Evolutionary conservation across 1,284 basidiomycete species (phyloP).

Genomic region (Apiotrichum gamsii): DNA sequence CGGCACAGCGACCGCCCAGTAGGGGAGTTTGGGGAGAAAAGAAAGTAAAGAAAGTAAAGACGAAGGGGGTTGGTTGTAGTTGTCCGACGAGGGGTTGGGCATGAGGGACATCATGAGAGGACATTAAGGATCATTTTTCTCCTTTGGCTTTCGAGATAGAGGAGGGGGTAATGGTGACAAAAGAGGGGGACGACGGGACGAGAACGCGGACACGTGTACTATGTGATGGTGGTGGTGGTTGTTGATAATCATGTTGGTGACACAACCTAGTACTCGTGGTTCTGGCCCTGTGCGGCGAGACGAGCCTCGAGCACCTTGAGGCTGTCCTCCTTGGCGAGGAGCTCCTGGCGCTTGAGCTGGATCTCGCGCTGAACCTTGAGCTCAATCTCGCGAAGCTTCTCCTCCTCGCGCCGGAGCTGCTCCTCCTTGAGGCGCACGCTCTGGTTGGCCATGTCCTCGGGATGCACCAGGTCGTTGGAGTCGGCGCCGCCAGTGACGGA

Average conservation of each 20-base stretch:
- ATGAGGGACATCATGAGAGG: slow-evolving; percentile 6
- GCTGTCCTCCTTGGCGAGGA: slow-evolving; percentile 82
- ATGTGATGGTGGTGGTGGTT: slow-evolving; percentile 64
- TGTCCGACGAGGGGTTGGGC: background rate
- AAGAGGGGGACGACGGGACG: background rate
- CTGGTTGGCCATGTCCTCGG: slow-evolving; percentile 94
- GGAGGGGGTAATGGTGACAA: background rate
- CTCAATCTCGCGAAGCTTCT: slow-evolving; percentile 98
- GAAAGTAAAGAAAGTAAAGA: background rate
- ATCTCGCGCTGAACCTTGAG: slow-evolving; percentile 98
- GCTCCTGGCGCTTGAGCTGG: slow-evolving; percentile 95
- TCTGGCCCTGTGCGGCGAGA: slow-evolving; percentile 22
- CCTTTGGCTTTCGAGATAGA: background rate
- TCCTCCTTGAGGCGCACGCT: slow-evolving; percentile 97
- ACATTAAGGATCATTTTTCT: slow-evolving; percentile 18
- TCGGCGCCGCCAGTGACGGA: slow-evolving; percentile 82
- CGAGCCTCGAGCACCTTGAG: slow-evolving; percentile 48
- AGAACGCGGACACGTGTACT: slow-evolving; percentile 3
- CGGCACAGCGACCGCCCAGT: too few species aligned
- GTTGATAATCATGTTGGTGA: slow-evolving; percentile 27
- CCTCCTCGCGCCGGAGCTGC: slow-evolving; percentile 93
- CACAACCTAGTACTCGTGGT: slow-evolving; percentile 15
- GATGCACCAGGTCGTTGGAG: slow-evolving; percentile 71
- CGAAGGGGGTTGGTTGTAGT: too few species aligned
- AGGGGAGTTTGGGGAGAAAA: background rate